Percentiles rank a stretch among this genome's conserved stretches.
These are phyloP conservation scores for Heliocybe sulcata DNA, from an alignment of 1,284 basidiomycete species.

Conservation along the genomic window DNA sequence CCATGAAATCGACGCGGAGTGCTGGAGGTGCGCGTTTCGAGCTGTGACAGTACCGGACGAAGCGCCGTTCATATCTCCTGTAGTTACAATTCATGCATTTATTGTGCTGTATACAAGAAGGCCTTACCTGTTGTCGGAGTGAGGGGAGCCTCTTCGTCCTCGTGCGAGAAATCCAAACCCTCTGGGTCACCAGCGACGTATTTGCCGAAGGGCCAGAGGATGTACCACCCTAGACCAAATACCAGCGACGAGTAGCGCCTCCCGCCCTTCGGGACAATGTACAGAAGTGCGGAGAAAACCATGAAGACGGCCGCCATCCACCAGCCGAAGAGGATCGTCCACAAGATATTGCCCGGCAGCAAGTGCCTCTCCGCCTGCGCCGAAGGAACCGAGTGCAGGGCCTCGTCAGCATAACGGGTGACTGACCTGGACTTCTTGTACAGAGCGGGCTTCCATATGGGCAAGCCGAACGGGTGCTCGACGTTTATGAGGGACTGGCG, in stretches of 20 bases:
- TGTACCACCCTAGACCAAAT: constrained; percentile 92
- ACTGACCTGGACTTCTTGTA: constrained; percentile 98
- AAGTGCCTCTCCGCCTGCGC: constrained; percentile 89
- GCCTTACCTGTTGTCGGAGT: too few species aligned
- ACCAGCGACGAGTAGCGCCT: constrained; percentile 82
- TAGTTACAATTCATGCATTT: too few species aligned
- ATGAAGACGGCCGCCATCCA: constrained; percentile 82
- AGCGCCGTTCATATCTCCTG: neutral
- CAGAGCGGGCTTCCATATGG: constrained; percentile 98
- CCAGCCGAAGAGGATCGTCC: constrained; percentile 85
- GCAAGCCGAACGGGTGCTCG: constrained; percentile 98
- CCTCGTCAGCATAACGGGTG: constrained; percentile 93
- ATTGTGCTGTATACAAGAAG: too few species aligned
- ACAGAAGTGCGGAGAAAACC: constrained; percentile 61
- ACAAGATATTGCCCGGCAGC: constrained; percentile 89
- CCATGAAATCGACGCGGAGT: constrained; percentile 21
- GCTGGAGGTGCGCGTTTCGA: neutral
- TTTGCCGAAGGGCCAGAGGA: constrained; percentile 98
- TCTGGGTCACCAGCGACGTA: constrained; percentile 87
- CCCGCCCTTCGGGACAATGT: constrained; percentile 74
- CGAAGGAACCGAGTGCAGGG: constrained; percentile 87
- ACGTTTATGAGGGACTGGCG: constrained; percentile 98
- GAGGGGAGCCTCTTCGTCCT: constrained; percentile 29
- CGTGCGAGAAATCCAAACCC: constrained; percentile 31
- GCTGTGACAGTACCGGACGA: neutral